Conservation (phyloP, 2,329 filamentous ascomycete species). For the Diaporthe ilicicola region DNA sequence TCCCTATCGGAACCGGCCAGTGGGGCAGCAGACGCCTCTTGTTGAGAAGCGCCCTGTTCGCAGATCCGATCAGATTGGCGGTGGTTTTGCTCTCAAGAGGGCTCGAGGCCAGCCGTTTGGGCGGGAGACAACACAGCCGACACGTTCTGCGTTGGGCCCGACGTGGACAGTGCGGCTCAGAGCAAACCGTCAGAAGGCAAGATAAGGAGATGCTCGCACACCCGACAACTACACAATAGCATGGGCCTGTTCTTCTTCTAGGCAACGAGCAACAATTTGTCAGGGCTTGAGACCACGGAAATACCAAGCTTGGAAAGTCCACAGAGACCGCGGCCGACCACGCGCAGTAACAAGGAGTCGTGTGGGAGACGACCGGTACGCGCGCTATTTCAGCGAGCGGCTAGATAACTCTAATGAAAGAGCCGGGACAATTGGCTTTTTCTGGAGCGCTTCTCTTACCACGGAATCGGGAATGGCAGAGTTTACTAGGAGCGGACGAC, state of each 20-base stretch:
- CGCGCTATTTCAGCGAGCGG: constrained; percentile 12
- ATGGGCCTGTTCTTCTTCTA: not conserved
- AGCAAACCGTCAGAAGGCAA: constrained; percentile 8
- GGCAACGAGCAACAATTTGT: constrained; percentile 10
- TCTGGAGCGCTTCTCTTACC: constrained; percentile 23
- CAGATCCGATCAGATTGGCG: not conserved
- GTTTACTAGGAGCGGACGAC: constrained; percentile 24
- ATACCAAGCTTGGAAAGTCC: not conserved
- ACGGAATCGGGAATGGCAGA: constrained; percentile 27
- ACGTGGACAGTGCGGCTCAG: constrained; percentile 6
- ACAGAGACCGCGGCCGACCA: not conserved
- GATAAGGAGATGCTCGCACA: constrained; percentile 6
- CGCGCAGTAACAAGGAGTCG: not conserved
- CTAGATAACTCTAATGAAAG: constrained; percentile 24
- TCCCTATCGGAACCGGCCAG: not conserved
- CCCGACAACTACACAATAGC: not conserved
- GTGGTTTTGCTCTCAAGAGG: not conserved
- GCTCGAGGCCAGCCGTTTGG: not conserved
- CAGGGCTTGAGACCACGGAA: constrained; percentile 12
- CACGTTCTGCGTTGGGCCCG: not conserved
- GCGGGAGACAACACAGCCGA: not conserved
- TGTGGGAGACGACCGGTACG: not conserved
- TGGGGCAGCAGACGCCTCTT: not conserved
- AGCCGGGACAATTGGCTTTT: constrained; percentile 25
- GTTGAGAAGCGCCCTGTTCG: not conserved